Evolutionary conservation across 495 filamentous ascomycete species (phyloP), one percentile per base, ranked within the genome.

Genomic region (Daldinia grandis): DNA sequence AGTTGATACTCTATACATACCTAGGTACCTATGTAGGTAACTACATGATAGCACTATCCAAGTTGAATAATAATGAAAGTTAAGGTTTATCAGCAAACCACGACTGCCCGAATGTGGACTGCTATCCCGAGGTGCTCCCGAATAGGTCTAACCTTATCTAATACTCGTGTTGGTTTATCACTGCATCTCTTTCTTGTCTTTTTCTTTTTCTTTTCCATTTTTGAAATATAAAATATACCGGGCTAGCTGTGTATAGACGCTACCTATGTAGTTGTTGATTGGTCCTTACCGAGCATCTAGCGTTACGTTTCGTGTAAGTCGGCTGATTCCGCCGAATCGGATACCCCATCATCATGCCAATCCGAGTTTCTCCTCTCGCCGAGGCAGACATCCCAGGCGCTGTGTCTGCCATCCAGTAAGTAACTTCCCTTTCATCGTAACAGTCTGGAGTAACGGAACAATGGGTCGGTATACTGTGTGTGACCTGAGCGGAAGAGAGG

Each of bases 341-440:
- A 44, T 77, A 68, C 27, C 51, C 47, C 35, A n/a, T 55, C 56
- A 79, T 56, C 54, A 90, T 89, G 87, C 76, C 86, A 56, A 82
- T 91, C 71, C 73, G 82, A 58, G 84, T 91, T 72, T 76, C 83
- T 42, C 83, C 78, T 38, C 78, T 91, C 67, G 82, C 81, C 17
- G 80, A 86, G 76, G 74, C 75, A 64, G 89, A 91, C 70, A 90
- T 91, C 47, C 84, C 88, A 21, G 85, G 84, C 56, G 88, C 87
- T 47, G 83, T 90, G 72, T 81, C 86, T 58, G 73, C 74, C 21
- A 80, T 79, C 30, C 78, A 80, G 72, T 77, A 66, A 66, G 73
- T 68, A 37, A 60, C 56, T 40, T 65, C 30, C 6, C 30, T 24
- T 37, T 37, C 30, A 31, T 40, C 67, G 61, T 64, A 30, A 70